Conservation (phyloP, 495 filamentous ascomycete genomes). For the Xylaria sp. region DNA sequence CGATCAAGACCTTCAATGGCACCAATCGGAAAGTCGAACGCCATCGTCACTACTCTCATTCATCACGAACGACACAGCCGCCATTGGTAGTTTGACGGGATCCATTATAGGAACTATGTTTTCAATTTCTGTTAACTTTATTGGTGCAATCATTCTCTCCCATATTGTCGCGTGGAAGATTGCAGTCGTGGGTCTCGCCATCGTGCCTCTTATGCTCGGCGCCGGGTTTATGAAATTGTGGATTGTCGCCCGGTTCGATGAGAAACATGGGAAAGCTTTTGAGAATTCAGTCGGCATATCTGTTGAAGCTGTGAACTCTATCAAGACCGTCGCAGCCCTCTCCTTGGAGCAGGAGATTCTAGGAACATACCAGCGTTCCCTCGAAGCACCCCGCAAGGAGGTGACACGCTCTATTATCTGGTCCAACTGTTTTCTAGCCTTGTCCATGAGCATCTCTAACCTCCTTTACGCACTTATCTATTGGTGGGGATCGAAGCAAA, state of each 20-base stretch:
- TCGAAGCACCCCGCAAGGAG: constrained; percentile 56
- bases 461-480: constrained; percentile 70
- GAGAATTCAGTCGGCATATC: constrained; percentile 58
- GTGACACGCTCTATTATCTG: constrained; percentile 55
- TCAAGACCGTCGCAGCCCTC: constrained; percentile 62
- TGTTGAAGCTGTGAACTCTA: constrained; percentile 58
- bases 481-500: constrained; percentile 69
- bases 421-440: constrained; percentile 60
- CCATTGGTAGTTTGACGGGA: constrained; percentile 52
- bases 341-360: constrained; percentile 55
- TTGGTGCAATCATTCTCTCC: constrained; percentile 58
- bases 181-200: constrained; percentile 60
- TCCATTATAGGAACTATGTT: constrained; percentile 55
- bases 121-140: constrained; percentile 53
- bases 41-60: constrained; percentile 58
- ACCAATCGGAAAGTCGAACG: constrained; percentile 53
- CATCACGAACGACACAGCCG: constrained; percentile 59
- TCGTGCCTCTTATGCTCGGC: constrained; percentile 60
- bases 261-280: constrained; percentile 64
- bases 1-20: constrained; percentile 58
- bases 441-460: constrained; percentile 59
- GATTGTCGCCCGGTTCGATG: constrained; percentile 62
- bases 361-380: constrained; percentile 51
- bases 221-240: constrained; percentile 63
- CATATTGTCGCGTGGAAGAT: constrained; percentile 71